These are phyloP conservation scores for Phialophora macrospora DNA, from an alignment of 2,329 filamentous ascomycete genomes.

Conservation along the genomic window DNA sequence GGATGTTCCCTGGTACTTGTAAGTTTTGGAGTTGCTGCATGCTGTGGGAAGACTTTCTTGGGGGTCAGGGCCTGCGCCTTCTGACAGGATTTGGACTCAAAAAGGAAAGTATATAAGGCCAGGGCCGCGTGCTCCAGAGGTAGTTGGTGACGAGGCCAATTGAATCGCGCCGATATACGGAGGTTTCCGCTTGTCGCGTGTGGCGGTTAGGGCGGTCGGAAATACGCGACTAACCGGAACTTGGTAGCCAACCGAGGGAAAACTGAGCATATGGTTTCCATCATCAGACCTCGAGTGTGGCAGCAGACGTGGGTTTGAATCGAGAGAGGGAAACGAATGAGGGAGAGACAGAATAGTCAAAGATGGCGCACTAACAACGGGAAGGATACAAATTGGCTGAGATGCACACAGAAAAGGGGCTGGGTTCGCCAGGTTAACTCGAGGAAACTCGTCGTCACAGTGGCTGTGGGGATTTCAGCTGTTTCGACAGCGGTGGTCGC, in stretches of 20 bases:
- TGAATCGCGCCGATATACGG: slow-evolving; percentile 15
- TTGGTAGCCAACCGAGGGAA: slow-evolving; percentile 1
- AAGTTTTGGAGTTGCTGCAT: neutral
- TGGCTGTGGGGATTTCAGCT: neutral
- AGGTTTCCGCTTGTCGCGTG: slow-evolving; percentile 22
- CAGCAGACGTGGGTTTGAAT: neutral
- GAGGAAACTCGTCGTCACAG: neutral
- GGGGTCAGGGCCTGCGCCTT: slow-evolving; percentile 12
- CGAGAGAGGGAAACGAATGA: neutral
- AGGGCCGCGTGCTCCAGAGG: slow-evolving; percentile 18
- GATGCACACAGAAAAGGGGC: neutral
- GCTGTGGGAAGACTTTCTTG: neutral
- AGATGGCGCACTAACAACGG: neutral
- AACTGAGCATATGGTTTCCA: neutral
- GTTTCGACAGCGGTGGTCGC: neutral
- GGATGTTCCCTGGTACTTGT: neutral
- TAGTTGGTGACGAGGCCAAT: slow-evolving; percentile 14
- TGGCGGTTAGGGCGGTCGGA: slow-evolving; percentile 14
- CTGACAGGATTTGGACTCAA: slow-evolving; percentile 22
- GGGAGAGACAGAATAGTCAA: neutral
- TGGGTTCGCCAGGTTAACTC: neutral
- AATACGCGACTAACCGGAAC: slow-evolving; percentile 19
- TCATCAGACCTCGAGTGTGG: neutral
- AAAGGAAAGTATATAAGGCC: slow-evolving; percentile 21
- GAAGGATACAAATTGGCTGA: neutral